Evolutionary conservation across 2,329 filamentous ascomycete species (phyloP), one percentile per base, ranked within the genome.

Genomic region (Basipetospora chlamydospora): DNA sequence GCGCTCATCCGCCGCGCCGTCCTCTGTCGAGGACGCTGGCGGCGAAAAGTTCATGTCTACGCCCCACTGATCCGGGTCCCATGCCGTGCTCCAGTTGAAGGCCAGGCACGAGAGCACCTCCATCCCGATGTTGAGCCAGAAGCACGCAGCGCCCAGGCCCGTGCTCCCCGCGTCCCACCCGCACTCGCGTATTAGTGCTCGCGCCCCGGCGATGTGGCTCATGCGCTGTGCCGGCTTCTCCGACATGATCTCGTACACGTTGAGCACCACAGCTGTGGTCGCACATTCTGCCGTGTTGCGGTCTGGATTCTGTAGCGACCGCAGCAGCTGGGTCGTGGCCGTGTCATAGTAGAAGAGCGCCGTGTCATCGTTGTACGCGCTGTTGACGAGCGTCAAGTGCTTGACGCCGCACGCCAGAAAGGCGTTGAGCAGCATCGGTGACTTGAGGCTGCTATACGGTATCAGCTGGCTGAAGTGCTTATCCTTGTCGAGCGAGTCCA

Each of bases 241-340:
- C 33, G 76, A 85, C 84, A 95, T 93, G 47, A 87, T 79, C 55
- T 95, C 86, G 57, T 92, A 95, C 3, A 93, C 81, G 47, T 93
- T 88, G 22, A 96, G 67, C 6, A 93, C 79, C 11, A 93, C 79
- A 3, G 88, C 86, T 0, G 85, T 85, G 0, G 81, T 83, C 6
- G 87, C 85, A 53, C 86, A 94, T 37, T 93, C 77, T 20, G 79
- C 74, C 1, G 77, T 84, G 51, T 94, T 80, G 39, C 86, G 73
- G 45, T 90, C 80, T 0, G 85, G 84, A 48, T 94, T 85, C 51
- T 90, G 82, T 29, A 94, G 59, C 35, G 73, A 78, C 32, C 76
- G 72, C 11, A 92, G 63, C 3, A 95, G 67, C 43, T 85, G 74
- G 16, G 77, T 77, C 1, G 83, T 92, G 3, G 87, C 85, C 3